Base-by-base conservation (phyloP, 495 filamentous ascomycete species). In the Aspergillus campestris region DNA sequence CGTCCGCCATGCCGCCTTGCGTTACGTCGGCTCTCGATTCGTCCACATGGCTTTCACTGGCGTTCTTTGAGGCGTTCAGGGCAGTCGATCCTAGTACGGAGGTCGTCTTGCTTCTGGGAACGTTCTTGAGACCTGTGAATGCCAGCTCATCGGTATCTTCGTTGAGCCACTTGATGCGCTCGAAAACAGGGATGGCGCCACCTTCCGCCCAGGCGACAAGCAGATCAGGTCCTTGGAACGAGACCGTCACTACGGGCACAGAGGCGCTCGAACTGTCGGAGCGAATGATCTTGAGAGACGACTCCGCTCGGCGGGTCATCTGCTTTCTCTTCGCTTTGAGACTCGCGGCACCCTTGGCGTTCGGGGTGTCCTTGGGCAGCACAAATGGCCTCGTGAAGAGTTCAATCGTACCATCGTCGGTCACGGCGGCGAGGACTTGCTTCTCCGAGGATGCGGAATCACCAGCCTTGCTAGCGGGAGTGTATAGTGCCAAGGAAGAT, bases 1-100 rank as follows among this genome's bases (percentile, higher is more conserved):
- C 70, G 35, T 67, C 65, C 14, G 59, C 58, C 38, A 61, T 41
- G 35, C 62, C 59, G 13, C 70, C 70, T 36, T 60, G 54, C 50
- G 66, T 52, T n/a, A 95, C 83, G 5, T 83, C 74, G 34, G 86
- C 72, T 44, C 69, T 78, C 11, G 84, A 80, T 58, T 95, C 87
- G 62, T 95, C 81, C 36, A 95, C 80, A 31, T 74, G 75, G 44
- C 55, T 70, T 49, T 83, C 74, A 34, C 71, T 77, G 30, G 74
- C 53, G 14, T 78, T 68, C 49, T 81, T 86, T 30, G 75, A 72
- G 37, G 76, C 80, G 46, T 80, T 80, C 61, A 77, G 80, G 31
- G 61, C 64, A 12, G 50, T 63, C 3, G 64, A 66, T 45, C 61
- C 57, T 24, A 77, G 52, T 11, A 66, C 60, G 9, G 64, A 66